These are phyloP conservation scores for Colletotrichum karsti DNA, from an alignment of 2,329 filamentous ascomycete genomes.

Conservation along the genomic window DNA sequence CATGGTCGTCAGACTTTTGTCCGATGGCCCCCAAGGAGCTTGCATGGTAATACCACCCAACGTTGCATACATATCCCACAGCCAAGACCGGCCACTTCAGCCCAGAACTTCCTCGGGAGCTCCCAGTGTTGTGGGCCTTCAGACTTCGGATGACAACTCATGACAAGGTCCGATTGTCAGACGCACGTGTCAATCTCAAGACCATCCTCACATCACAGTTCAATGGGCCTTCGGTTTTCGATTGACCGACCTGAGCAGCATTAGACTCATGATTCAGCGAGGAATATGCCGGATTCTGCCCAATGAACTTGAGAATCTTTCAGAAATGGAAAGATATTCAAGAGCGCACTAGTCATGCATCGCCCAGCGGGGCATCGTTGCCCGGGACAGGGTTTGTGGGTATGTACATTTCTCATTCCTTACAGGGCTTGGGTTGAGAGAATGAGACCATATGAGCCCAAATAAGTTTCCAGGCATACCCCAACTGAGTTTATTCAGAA, in stretches of 20 bases:
- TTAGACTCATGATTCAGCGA: background rate
- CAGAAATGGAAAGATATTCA: background rate
- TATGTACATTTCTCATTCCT: background rate
- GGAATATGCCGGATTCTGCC: background rate
- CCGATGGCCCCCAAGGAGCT: background rate
- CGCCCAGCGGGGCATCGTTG: background rate
- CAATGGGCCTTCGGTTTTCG: background rate
- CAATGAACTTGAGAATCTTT: background rate
- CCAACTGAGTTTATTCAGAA: background rate
- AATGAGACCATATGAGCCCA: too few relatives aligned
- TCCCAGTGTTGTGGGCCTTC: background rate
- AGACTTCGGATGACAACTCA: background rate
- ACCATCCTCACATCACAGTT: background rate
- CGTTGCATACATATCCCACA: background rate
- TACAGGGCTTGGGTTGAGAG: background rate
- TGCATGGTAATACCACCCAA: background rate
- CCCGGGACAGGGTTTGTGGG: background rate
- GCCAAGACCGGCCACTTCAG: background rate
- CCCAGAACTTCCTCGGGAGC: background rate
- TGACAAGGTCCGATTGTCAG: background rate
- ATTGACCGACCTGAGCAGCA: background rate
- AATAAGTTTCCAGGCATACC: background rate
- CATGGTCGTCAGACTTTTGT: background rate
- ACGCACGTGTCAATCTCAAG: background rate
- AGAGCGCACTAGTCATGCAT: background rate